Percentiles rank a stretch among this genome's conserved stretches.
phyloP scores from a whole-genome alignment of 2,329 filamentous ascomycete genomes.

The Cytospora piceicola region DNA sequence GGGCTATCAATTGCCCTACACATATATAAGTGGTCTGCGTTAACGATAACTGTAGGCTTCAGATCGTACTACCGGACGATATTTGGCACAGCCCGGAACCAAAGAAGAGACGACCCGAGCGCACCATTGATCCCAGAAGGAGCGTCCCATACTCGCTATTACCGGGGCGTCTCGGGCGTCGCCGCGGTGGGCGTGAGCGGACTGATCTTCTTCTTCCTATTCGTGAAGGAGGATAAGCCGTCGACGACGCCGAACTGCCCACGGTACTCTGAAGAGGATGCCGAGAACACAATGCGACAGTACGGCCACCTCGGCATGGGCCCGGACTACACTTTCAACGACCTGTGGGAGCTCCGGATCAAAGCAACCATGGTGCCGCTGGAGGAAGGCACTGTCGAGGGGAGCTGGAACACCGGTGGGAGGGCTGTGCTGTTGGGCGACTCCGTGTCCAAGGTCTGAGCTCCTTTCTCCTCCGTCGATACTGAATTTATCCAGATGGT shows the following conservation, averaged over 20 bases:
- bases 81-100: slow-evolving; percentile 26
- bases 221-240: slow-evolving; percentile 22
- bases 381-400: slow-evolving; percentile 31
- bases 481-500: neutral
- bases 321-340: slow-evolving; percentile 33
- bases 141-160: slow-evolving; percentile 28
- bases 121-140: slow-evolving; percentile 10
- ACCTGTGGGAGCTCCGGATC: slow-evolving; percentile 31
- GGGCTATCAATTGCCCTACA: too few species aligned
- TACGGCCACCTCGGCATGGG: slow-evolving; percentile 29
- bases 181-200: slow-evolving; percentile 10
- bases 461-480: neutral
- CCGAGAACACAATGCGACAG: slow-evolving; percentile 25
- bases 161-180: slow-evolving; percentile 23
- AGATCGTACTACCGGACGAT: slow-evolving; percentile 18
- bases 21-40: too few species aligned
- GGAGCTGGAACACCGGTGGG: slow-evolving; percentile 30
- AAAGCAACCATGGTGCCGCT: slow-evolving; percentile 30
- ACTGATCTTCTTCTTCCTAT: slow-evolving; percentile 29
- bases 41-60: slow-evolving; percentile 10
- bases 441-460: slow-evolving; percentile 13
- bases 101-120: neutral
- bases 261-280: slow-evolving; percentile 28
- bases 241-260: slow-evolving; percentile 25
- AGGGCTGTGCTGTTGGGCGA: slow-evolving; percentile 32